Base-by-base conservation (phyloP, 108 stramenopile genomes). In the Nitzschia sp. region DNA sequence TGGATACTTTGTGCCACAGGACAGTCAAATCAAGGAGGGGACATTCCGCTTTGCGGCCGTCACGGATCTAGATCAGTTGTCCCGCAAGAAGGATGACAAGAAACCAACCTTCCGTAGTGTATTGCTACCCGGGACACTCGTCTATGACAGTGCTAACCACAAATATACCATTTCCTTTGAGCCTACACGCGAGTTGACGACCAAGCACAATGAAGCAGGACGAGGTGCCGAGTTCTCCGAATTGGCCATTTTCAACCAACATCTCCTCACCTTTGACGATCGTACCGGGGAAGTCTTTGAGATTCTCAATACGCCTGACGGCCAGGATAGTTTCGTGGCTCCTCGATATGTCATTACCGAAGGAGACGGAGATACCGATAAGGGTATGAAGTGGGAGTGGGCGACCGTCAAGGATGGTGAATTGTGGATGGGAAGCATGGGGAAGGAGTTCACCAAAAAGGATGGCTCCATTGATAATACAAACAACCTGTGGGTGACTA, bases 331-430 rank as follows among this genome's bases (percentile, higher is more conserved):
- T 14, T 89, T 82, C 57, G 86, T 85, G n/a, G 91, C 90, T 9
- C 94, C 94, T n/a, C 79, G 95, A 44, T 88, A 90, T 62, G 88
- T 97, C 59, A 77, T 95, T 50, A 90, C 92, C 29, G 96, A 97
- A 83, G 96, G 96, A 48, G 84, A 85, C 43, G 96, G 96, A 12
- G 89, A 90, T 56, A 89, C 94, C 25, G 95, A 96, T 69, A 97
- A 97, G 80, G 97, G 97, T 51, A 94, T 96, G 93, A 76, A 76
- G 65, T 89, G 92, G 89, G 97, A 97, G 70, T 97, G 97, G 97
- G 81, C 92, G 10, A 97, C 97, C 6, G 86, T 93, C 48, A 96
- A 96, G 79, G 81, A 94, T 71, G 90, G 84, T 42, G 86, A 93
- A 54, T 77, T 97, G 48, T 84, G 85, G 52, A 76, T 95, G 72